Base-by-base conservation (phyloP, 139 green algal genomes). In the Tetradesmus obliquus region DNA sequence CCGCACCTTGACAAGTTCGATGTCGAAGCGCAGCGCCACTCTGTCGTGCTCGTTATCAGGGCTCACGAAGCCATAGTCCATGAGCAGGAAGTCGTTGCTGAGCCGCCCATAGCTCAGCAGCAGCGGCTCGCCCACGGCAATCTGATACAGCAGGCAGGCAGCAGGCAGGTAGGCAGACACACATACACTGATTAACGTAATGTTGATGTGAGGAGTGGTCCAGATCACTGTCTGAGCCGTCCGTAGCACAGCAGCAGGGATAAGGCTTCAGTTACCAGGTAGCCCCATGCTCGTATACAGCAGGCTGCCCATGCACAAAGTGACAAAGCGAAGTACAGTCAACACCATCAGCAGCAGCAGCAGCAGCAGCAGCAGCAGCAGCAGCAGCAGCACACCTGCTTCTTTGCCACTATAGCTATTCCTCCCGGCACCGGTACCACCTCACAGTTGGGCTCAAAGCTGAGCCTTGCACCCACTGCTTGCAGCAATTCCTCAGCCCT, bases 51-150 rank as follows among this genome's bases (percentile, higher is more conserved):
- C 95, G 91, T 99, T 99, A 91, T 86, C 85, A 0, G 85, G 85
- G 0, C 98, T 80, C 0, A 99, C 66, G 90, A 99, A 99, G 60
- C 97, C 96, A 87, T 99, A 99, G 93, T 99, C 97, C 71, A 99
- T 94, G 5, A 99, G 93, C 24, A 99, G 88, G 62, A 98, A 97
- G 93, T 99, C 97, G 79, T 99, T 99, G 88, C 66, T 76, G 12
- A 99, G 95, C 15, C 90, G 54, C 72, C 97, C 97, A 90, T 99
- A 99, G 83, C 71, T 95, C 3, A 99, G 88, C 6, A 96, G 88
- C 79, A 99, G 86, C 0, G 94, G 90, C 91, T 98, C 95, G 2
- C 95, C 95, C 17, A 87, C 92, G 7, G 82, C n/a, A 1, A 95
- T 60, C 88, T 94, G 51, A 13, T 3, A 45, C 32, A 45, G 32